Evolutionary conservation across 257 asterid species (phyloP), one percentile per base, ranked within the genome.

Genomic region (Jacaranda mimosifolia): DNA sequence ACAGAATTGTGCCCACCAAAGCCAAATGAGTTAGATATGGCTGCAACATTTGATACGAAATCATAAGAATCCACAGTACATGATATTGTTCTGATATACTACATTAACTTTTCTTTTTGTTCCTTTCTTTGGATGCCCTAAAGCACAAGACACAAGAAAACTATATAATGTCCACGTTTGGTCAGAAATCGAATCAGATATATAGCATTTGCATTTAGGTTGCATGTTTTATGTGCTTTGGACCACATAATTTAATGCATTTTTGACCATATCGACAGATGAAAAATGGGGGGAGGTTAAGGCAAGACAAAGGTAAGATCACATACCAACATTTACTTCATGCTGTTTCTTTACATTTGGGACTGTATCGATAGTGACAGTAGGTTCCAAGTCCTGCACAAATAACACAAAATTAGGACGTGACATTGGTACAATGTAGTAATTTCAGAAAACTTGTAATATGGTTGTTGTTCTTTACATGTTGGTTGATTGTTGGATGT

Each of bases 321-420:
- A 72, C 90, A n/a, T 85, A 91, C 96, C 97, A 53, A 92, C 87
- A 40, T 92, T 87, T 39, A 91, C 83, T 79, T 88, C 83, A 32
- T 91, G 94, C 68, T 83, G 89, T 66, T 91, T 85, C 86, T 92
- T 92, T 70, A 85, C 89, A 66, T 92, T 92, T 32, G 97, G 91
- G 71, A 92, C 91, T 3, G 90, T 87, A 76, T 87, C 89, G 13
- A 87, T 75, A 3, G 83, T 79, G 68, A 87, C 91, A 4, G 53
- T 79, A 0, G 79, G 52, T 56, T 87, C 91, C 81, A 84, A 72
- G 38, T 87, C 82, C 87, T 82, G 76, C 75, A 26, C 35, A 43
- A 6, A 17, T 0, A 35, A 38, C 42, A 32, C 9, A 18, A 26
- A 6, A 72, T 73, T 43, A 82, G 32, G 40, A 70, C 58, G 74